phyloP scores from a whole-genome alignment of 2,329 filamentous ascomycete species.

The Colletotrichum camelliae region DNA sequence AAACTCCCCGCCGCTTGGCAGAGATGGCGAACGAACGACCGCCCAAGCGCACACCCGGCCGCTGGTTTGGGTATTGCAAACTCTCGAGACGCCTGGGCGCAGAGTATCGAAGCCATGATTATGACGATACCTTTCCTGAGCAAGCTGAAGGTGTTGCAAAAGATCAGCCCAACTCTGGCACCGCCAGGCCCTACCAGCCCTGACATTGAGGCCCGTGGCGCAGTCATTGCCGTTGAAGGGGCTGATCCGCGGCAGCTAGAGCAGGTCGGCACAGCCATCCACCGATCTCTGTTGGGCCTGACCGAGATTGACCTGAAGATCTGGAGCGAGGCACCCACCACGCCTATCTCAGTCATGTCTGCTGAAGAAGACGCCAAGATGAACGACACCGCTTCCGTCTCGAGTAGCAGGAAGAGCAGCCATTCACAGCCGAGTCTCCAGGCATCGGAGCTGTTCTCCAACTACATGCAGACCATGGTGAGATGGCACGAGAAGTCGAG shows the following conservation, averaged over 20 bases:
- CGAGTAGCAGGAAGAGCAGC: slow-evolving; percentile 21
- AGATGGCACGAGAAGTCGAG: slow-evolving; percentile 79
- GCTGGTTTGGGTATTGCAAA: slow-evolving; percentile 29
- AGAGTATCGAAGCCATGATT: slow-evolving; percentile 70
- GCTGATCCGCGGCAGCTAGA: slow-evolving; percentile 56
- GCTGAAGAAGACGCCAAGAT: slow-evolving; percentile 19
- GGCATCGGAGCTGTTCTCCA: slow-evolving; percentile 47
- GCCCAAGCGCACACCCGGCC: slow-evolving; percentile 25
- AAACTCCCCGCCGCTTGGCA: slow-evolving; percentile 27
- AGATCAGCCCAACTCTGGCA: slow-evolving; percentile 74
- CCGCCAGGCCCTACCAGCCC: slow-evolving; percentile 30
- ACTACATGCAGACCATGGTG: slow-evolving; percentile 72
- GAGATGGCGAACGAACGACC: slow-evolving; percentile 14
- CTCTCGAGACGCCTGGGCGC: slow-evolving; percentile 37
- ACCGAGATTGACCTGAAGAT: slow-evolving; percentile 46
- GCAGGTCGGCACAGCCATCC: slow-evolving; percentile 68
- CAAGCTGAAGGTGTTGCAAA: slow-evolving; percentile 78
- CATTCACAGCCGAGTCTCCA: slow-evolving; percentile 27
- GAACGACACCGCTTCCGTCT: background rate
- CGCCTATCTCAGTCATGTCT: slow-evolving; percentile 7
- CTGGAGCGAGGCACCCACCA: slow-evolving; percentile 44
- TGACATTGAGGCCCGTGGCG: slow-evolving; percentile 64
- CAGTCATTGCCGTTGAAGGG: slow-evolving; percentile 85
- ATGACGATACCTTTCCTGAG: slow-evolving; percentile 76
- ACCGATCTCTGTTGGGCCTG: slow-evolving; percentile 61